Evolutionary conservation across 805 yeast species (phyloP).

Genomic region (Brettanomyces anomalus): DNA sequence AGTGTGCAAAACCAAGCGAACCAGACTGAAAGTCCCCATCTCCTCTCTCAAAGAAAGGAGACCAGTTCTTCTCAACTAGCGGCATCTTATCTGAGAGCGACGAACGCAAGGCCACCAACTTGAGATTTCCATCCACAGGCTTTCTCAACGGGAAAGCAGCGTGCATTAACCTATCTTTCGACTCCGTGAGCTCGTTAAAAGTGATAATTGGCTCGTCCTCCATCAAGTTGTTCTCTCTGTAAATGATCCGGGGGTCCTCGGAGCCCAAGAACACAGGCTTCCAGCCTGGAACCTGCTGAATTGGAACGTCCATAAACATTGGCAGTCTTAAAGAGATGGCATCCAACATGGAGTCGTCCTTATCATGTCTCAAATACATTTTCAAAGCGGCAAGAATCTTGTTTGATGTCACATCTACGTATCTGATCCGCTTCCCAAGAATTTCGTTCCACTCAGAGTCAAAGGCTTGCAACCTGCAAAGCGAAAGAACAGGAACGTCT

Average conservation of each 20-base stretch:
- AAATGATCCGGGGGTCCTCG: slow-evolving; percentile 27
- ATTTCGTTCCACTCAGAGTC: slow-evolving; percentile 40
- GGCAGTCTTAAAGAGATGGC: slow-evolving; percentile 24
- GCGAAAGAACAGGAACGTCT: slow-evolving; percentile 30
- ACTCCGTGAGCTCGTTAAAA: slow-evolving; percentile 23
- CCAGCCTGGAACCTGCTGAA: slow-evolving; percentile 17
- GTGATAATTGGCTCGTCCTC: slow-evolving; percentile 30
- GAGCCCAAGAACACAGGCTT: slow-evolving; percentile 3
- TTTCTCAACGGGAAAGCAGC: slow-evolving; percentile 17
- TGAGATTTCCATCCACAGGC: slow-evolving; percentile 2
- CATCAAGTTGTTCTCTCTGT: slow-evolving; percentile 19
- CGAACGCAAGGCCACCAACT: slow-evolving; percentile 14
- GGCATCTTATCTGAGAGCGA: slow-evolving; percentile 19
- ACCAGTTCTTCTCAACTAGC: slow-evolving; percentile 24
- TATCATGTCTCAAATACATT: slow-evolving; percentile 19
- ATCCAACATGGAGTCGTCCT: slow-evolving; percentile 12
- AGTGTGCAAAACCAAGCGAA: slow-evolving; percentile 10
- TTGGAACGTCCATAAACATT: slow-evolving; percentile 20
- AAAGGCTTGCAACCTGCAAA: slow-evolving; percentile 35
- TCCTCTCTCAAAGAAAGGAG: slow-evolving; percentile 19
- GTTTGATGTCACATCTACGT: slow-evolving; percentile 22
- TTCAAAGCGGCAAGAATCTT: slow-evolving; percentile 22
- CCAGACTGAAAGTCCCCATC: slow-evolving; percentile 7
- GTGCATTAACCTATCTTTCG: slow-evolving; percentile 12
- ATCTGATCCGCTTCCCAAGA: slow-evolving; percentile 26